phyloP scores from a whole-genome alignment of 164 flowering plant species.

The Santalum album region DNA sequence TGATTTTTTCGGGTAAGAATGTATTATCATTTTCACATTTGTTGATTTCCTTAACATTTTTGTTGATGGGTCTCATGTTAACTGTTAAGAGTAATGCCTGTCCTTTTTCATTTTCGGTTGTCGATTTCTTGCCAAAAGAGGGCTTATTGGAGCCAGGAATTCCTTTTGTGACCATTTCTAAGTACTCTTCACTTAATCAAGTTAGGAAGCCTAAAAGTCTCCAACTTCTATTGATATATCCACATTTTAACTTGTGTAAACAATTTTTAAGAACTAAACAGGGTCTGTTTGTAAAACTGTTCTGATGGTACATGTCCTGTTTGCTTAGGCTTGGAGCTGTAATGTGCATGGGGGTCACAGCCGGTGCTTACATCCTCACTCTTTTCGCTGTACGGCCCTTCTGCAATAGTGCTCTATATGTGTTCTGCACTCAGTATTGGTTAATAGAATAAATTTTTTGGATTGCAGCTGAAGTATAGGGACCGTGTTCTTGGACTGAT shows the following conservation, averaged over 20 bases:
- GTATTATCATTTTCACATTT: neutral
- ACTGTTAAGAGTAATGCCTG: too few relatives aligned
- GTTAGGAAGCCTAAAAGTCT: too few relatives aligned
- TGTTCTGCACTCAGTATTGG: neutral
- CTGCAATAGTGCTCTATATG: neutral
- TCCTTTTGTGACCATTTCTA: too few relatives aligned
- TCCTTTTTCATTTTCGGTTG: too few relatives aligned
- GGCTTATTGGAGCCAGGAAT: too few relatives aligned
- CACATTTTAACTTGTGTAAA: too few relatives aligned
- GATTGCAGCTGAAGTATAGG: constrained; percentile 49
- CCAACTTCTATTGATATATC: too few relatives aligned
- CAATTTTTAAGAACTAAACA: too few relatives aligned
- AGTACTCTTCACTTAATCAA: too few relatives aligned
- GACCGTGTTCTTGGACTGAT: constrained; percentile 65
- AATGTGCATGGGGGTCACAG: constrained; percentile 70
- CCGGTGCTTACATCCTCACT: constrained; percentile 65
- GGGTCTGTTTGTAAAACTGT: too few relatives aligned
- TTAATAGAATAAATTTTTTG: neutral
- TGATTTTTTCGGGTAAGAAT: constrained; percentile 67
- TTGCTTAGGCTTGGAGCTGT: constrained; percentile 47
- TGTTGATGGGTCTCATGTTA: neutral
- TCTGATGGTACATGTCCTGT: constrained; percentile 5
- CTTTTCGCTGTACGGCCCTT: constrained; percentile 42
- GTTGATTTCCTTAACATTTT: neutral
- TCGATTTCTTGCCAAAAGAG: too few relatives aligned